A percentile compares a stretch with the other conserved stretches of the same genome.
phyloP scores from a whole-genome alignment of 2,329 filamentous ascomycete genomes.

The Diaporthe caulivora region DNA sequence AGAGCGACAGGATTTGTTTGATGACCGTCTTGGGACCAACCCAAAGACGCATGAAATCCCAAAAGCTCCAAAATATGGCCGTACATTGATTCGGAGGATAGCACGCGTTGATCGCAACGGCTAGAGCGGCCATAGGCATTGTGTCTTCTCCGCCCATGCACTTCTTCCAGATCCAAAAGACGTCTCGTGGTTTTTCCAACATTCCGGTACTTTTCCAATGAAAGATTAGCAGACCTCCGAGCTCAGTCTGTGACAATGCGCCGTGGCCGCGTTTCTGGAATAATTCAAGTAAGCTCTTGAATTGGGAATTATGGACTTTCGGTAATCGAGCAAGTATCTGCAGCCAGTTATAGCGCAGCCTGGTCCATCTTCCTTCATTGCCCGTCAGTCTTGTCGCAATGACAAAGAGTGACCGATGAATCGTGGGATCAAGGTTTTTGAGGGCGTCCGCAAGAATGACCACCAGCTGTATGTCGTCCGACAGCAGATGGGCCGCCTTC shows the following conservation, averaged over 20 bases:
- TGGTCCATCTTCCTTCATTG: neutral
- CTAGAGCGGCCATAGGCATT: constrained; percentile 45
- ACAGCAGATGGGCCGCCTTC: constrained; percentile 32
- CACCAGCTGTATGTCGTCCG: constrained; percentile 26
- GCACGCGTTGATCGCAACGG: constrained; percentile 42
- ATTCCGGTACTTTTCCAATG: constrained; percentile 50
- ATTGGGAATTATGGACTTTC: constrained; percentile 9
- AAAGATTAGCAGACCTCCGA: constrained; percentile 46
- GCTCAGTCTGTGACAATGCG: constrained; percentile 40
- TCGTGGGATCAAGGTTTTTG: constrained; percentile 6
- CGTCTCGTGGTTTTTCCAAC: constrained; percentile 22
- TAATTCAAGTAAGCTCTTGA: constrained; percentile 35
- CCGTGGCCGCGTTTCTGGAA: constrained; percentile 37
- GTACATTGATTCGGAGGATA: constrained; percentile 10
- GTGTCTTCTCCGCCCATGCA: constrained; percentile 36
- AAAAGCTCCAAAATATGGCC: constrained; percentile 41
- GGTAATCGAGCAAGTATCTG: constrained; percentile 43
- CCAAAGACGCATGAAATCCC: constrained; percentile 41
- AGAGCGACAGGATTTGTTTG: constrained; percentile 40
- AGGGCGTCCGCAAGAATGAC: constrained; percentile 28
- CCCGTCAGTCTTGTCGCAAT: constrained; percentile 26
- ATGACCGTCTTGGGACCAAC: constrained; percentile 39
- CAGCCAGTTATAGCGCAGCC: constrained; percentile 45
- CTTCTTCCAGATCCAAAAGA: constrained; percentile 37
- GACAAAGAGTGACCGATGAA: constrained; percentile 27